Base-by-base conservation (phyloP, 495 filamentous ascomycete species). In the Podospora sp. region DNA sequence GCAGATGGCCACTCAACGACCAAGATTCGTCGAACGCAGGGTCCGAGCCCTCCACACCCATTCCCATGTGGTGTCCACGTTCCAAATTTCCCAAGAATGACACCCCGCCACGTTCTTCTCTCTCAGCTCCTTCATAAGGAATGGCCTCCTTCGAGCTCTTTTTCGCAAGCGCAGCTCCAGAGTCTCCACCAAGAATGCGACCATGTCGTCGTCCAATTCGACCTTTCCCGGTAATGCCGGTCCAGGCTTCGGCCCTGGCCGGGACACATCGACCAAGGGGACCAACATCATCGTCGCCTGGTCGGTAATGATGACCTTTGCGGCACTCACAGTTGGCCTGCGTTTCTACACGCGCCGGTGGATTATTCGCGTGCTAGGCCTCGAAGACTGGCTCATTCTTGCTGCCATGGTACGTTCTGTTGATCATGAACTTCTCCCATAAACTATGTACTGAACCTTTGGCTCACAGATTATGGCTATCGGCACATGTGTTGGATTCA, bases 361-460 rank as follows among this genome's bases (percentile, higher is more conserved):
- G 4, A 59, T 59, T 25, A 3, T 59, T 22, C 22, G 9, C 7
- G 56, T 59, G 2, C 25, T 59, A 11, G 56, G 56, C 21, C 6
- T 26, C 22, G 56, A 59, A 18, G 56, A 59, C 25, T 59, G 56
- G 56, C 56, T 59, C 2, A 59, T 59, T 33, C 26, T 59, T 7
- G 56, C 26, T 6, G 56, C 56, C 26, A 59, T 59, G 56, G 53
- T 57, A 57, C 14, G 53, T 21, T 26, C 24, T 8, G 6, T 5
- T 24, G n/a, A n/a, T n/a, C n/a, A n/a, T n/a, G n/a, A n/a, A n/a
- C n/a, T n/a, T n/a, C n/a, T n/a, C n/a, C n/a, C n/a, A n/a, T n/a
- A n/a, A n/a, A n/a, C n/a, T n/a, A n/a, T n/a, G n/a, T 4, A 14
- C 49, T 22, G 24, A 22, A 5, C 6, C n/a, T 57, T n/a, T 21